These are phyloP conservation scores for Ceratobasidium sp. DNA, from an alignment of 1,284 basidiomycete species.

Conservation along the genomic window DNA sequence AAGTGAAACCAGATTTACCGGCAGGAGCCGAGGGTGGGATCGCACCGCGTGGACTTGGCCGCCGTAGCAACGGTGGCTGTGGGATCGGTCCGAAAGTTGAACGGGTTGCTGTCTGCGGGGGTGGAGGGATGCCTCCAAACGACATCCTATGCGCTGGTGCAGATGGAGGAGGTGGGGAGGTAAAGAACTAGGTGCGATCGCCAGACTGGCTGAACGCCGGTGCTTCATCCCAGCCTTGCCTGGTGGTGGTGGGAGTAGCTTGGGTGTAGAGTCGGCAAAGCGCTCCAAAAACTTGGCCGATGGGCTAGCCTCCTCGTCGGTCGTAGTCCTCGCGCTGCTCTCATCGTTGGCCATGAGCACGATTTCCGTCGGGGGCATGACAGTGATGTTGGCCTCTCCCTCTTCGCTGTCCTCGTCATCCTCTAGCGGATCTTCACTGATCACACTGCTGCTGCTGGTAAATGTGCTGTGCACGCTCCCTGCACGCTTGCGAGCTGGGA, in stretches of 20 bases:
- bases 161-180: conserved; percentile 57
- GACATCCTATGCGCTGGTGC: conserved; percentile 55
- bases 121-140: conserved; percentile 32
- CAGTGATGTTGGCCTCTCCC: conserved; percentile 23
- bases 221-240: conserved; percentile 36
- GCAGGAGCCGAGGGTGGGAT: conserved; percentile 29
- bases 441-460: conserved; percentile 62
- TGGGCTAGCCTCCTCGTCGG: conserved; percentile 46
- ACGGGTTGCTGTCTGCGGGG: conserved; percentile 7
- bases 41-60: not conserved
- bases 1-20: conserved; percentile 23
- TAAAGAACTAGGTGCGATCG: conserved; percentile 26
- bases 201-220: conserved; percentile 32
- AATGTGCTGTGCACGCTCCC: conserved; percentile 73
- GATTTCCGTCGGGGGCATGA: conserved; percentile 18
- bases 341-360: conserved; percentile 12
- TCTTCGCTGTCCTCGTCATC: conserved; percentile 38
- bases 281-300: conserved; percentile 46
- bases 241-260: conserved; percentile 46
- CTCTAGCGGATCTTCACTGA: conserved; percentile 63
- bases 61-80: conserved; percentile 28
- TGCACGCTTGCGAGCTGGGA: conserved; percentile 51
- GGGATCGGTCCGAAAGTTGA: conserved; percentile 19
- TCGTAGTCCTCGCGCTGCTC: conserved; percentile 40
- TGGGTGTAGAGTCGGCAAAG: conserved; percentile 42